Conservation (phyloP, 2,329 filamentous ascomycete genomes). For the Botrytis paeoniae region DNA sequence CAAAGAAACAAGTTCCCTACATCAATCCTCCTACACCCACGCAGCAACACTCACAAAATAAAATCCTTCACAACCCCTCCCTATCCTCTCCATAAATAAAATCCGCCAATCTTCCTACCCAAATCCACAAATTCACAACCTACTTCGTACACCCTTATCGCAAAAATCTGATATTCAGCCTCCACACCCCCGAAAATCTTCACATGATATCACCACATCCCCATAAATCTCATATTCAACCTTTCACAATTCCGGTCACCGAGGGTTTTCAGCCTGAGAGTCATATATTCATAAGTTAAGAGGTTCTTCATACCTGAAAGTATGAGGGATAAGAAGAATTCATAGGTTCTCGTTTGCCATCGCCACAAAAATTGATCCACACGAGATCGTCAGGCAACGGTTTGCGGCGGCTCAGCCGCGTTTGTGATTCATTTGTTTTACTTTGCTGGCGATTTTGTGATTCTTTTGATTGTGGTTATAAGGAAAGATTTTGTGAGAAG, state of each 20-base stretch:
- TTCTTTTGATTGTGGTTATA: not conserved
- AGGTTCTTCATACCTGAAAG: not conserved
- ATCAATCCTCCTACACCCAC: not conserved
- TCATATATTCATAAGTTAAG: not conserved
- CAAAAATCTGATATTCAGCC: not conserved
- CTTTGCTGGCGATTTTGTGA: too few species aligned
- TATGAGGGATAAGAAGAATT: not conserved
- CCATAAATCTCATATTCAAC: not conserved
- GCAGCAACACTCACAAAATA: not conserved
- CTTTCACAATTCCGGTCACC: not conserved
- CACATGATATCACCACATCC: not conserved
- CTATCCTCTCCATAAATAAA: too few species aligned
- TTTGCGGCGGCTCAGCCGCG: constrained; percentile 3
- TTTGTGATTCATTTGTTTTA: not conserved
- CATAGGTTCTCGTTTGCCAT: not conserved
- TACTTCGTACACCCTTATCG: not conserved
- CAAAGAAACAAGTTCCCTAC: not conserved
- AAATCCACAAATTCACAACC: not conserved
- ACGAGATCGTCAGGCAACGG: constrained; percentile 3
- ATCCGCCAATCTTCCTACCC: not conserved
- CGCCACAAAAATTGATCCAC: not conserved
- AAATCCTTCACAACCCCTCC: not conserved
- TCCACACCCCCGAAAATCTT: not conserved
- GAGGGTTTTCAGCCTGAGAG: not conserved
- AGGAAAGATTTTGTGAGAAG: not conserved